Evolutionary conservation across 169 alveolate species (phyloP).

Genomic region (Perkinsus chesapeaki): DNA sequence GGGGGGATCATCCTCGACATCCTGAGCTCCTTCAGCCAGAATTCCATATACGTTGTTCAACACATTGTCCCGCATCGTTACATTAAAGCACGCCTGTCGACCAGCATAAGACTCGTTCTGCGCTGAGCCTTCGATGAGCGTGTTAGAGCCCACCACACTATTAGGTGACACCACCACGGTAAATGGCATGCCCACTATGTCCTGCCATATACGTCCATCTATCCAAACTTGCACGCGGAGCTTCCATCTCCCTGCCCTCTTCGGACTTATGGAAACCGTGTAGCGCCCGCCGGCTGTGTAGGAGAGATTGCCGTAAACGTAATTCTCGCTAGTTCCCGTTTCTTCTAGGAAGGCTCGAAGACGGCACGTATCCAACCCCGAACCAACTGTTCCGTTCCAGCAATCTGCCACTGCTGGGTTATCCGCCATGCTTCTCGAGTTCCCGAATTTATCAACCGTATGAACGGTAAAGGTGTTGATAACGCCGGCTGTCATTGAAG

Average conservation of each 20-base stretch:
- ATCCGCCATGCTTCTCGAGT: not conserved
- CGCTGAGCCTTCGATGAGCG: conserved; percentile 6
- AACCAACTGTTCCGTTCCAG: not conserved
- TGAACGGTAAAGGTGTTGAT: not conserved
- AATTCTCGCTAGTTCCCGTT: not conserved
- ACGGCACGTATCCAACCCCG: not conserved
- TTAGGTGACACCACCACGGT: not conserved
- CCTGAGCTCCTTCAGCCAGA: conserved; percentile 13
- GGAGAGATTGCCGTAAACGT: not conserved
- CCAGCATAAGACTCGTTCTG: not conserved
- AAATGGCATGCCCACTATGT: not conserved
- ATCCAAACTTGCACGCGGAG: not conserved
- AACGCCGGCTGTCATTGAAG: not conserved
- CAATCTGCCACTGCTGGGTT: not conserved
- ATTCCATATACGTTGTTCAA: not conserved
- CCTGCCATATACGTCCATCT: not conserved
- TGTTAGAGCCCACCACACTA: conserved; percentile 1
- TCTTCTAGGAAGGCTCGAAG: not conserved
- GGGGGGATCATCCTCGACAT: not conserved
- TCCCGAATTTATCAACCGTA: not conserved
- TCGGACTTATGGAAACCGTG: not conserved
- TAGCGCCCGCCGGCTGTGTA: not conserved
- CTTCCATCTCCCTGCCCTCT: not conserved
- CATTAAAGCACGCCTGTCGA: not conserved
- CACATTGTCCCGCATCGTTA: conserved; percentile 7